Evolutionary conservation across 148 eudicot genomes (phyloP).

Genomic region (Linanthus parryae): DNA sequence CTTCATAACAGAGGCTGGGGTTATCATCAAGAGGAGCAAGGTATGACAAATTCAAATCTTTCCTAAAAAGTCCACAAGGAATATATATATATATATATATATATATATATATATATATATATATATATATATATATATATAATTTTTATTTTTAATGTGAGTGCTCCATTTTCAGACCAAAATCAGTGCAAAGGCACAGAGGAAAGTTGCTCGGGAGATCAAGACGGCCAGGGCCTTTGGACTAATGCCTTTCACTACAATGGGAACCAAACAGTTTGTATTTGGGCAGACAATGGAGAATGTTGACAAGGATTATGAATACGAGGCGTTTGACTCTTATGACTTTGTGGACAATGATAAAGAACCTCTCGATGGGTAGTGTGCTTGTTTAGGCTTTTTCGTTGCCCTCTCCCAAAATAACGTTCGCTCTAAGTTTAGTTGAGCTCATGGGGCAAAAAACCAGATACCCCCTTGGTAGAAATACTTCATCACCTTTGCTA

Average conservation of each 20-base stretch:
- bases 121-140: too few species aligned
- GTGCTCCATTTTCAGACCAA: conserved; percentile 36
- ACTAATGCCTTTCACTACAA: conserved; percentile 71
- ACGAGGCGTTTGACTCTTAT: conserved; percentile 23
- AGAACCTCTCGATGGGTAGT: too few species aligned
- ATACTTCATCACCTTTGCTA: too few species aligned
- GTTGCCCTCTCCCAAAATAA: too few species aligned
- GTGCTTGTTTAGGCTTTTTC: too few species aligned
- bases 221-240: conserved; percentile 56
- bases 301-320: conserved; percentile 45
- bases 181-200: conserved; percentile 93
- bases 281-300: conserved; percentile 67
- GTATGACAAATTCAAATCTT: conserved; percentile 18
- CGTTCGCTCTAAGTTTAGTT: too few species aligned
- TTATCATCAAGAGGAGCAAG: conserved; percentile 83
- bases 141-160: too few species aligned
- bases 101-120: too few species aligned
- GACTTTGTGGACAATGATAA: conserved; percentile 29
- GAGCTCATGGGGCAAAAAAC: too few species aligned
- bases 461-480: too few species aligned
- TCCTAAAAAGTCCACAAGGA: too few species aligned
- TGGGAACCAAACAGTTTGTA: conserved; percentile 67
- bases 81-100: too few species aligned
- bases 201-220: conserved; percentile 93
- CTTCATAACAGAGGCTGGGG: conserved; percentile 86